phyloP scores from a whole-genome alignment of 306 rosid species.

The Cucurbita argyrosperma region DNA sequence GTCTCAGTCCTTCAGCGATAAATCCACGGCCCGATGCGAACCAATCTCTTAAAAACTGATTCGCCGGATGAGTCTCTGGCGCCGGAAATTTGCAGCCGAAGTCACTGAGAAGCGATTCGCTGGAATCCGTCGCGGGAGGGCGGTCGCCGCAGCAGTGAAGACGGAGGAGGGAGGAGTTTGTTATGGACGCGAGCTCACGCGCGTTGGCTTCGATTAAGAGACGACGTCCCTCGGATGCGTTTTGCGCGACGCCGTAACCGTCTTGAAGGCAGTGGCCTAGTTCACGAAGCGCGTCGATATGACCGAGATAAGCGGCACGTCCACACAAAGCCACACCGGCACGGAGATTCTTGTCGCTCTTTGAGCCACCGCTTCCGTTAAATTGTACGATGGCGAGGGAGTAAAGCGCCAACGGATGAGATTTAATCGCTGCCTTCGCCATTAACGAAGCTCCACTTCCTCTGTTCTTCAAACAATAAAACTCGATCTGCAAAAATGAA shows the following conservation, averaged over 20 bases:
- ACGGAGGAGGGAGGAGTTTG: conserved; percentile 18
- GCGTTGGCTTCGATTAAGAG: conserved; percentile 67
- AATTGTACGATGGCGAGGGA: conserved; percentile 80
- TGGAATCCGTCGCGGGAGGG: neutral
- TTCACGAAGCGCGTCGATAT: conserved; percentile 75
- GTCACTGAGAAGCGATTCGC: conserved; percentile 26
- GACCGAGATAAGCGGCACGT: conserved; percentile 61
- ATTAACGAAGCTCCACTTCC: conserved; percentile 47
- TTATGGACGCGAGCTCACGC: conserved; percentile 33
- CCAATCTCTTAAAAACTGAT: conserved; percentile 62
- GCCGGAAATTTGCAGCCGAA: conserved; percentile 34
- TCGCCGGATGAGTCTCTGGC: conserved; percentile 47
- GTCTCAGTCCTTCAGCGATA: conserved; percentile 21
- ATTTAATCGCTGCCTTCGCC: conserved; percentile 65
- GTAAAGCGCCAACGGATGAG: conserved; percentile 63
- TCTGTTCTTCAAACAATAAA: conserved; percentile 65
- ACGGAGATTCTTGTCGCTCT: conserved; percentile 41
- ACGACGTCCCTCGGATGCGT: conserved; percentile 45
- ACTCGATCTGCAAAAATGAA: conserved; percentile 41
- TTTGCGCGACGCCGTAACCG: conserved; percentile 60
- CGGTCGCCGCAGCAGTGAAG: neutral
- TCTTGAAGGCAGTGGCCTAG: conserved; percentile 83
- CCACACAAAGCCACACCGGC: conserved; percentile 69
- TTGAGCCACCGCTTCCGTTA: conserved; percentile 80
- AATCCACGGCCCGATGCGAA: conserved; percentile 26